Base-by-base conservation (phyloP, 345 rosid species). In the Citrus mangshanensis region DNA sequence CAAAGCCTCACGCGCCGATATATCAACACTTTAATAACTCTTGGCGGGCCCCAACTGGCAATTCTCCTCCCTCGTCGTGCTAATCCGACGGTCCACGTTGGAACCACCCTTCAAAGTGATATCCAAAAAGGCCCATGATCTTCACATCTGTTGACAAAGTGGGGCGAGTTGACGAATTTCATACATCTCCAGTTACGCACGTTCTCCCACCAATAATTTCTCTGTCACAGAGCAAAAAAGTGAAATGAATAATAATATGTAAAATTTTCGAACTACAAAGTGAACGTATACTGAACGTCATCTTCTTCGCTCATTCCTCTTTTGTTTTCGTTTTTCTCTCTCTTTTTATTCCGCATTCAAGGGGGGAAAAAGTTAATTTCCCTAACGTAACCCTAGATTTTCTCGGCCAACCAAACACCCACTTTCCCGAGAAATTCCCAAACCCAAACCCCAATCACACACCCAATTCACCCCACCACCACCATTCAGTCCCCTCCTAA, bases 301-400 rank as follows among this genome's bases (percentile, higher is more conserved):
- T 73, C 71, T 72, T 75, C 80, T 28, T 68, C 79, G 61, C 12
- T 56, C 68, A 3, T 67, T 68, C 24, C n/a, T 35, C 21, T 59
- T 6, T 37, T 5, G 16, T 18, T 28, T 51, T 8, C 9, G 7
- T 3, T 21, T 55, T 24, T 37, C 34, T 27, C 27, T 25, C 1
- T n/a, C n/a, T 7, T 38, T 28, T 42, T 10, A 2, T 42, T 42
- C 14, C 49, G 10, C 49, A 10, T 42, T 42, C 14, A 10, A 10
- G 12, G 49, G 2, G 0, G 3, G 12, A 0, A 42, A 42, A 42
- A 42, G 14, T 2, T 2, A 42, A 66, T 59, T 55, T 64, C 38
- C 70, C 61, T 62, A 61, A 21, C 55, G 62, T 55, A 76, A 24
- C 68, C 84, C 84, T 78, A 73, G 74, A 70, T 85, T 81, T 74